Evolutionary conservation across 2,329 filamentous ascomycete genomes (phyloP), one percentile per base, ranked within the genome.

Genomic region (Didymella glomerata): DNA sequence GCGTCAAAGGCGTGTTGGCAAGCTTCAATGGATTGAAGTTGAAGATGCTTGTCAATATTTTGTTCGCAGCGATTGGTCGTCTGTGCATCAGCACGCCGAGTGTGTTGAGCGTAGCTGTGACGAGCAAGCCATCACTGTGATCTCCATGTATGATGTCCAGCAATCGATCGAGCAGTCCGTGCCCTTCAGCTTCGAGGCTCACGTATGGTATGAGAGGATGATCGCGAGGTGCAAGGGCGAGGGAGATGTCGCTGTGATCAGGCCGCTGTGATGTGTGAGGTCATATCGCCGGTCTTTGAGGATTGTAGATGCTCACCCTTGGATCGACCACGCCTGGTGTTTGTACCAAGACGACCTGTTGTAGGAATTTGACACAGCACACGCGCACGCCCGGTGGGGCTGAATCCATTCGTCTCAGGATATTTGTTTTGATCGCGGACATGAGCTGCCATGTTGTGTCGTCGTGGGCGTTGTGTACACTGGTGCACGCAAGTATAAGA

Each of bases 321-420:
- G 91, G 90, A 74, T 98, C 94, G 67, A 91, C 90, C 58, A 89
- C 81, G 46, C 92, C 92, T n/a, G 89, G 88, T 11, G 92, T 97
- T 78, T 99, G 94, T 18, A 93, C 91, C 66, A 97, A 86, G 44
- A 99, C 90, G 44, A 98, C 92, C 64, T 92, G 88, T 80, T 99
- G 94, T 36, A 92, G 90, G 77, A 99, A 99, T 78, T 99, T 99
- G 84, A 98, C 90, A 81, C 95, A 98, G 82, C 93, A 96, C 76
- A 98, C 89, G 69, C 89, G 89, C 63, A 98, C 86, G 2, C 92
- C 90, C 13, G 89, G 84, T 14, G 86, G 81, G 18, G 91, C 89
- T 42, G 83, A 85, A 68, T 97, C 94, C 94, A 96, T 97, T 71
- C 95, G 88, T 60, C 87, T 88, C 60, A 99, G 79, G 67, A 99